Percentiles rank a stretch among this genome's conserved stretches.
phyloP scores from a whole-genome alignment of 805 yeast species.

The Candida ponderosae region DNA sequence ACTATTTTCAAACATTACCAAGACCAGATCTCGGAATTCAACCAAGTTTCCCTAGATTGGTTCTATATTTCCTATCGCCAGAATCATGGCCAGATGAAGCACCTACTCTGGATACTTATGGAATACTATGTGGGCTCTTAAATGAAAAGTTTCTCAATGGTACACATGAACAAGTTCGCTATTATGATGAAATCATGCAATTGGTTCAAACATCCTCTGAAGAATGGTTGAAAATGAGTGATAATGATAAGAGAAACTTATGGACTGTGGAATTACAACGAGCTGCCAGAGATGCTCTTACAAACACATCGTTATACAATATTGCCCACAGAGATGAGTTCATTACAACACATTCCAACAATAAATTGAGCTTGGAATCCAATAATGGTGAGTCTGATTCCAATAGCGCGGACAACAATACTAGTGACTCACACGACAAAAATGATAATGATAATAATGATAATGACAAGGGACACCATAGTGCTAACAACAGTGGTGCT shows the following conservation, averaged over 20 bases:
- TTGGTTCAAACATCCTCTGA: conserved; percentile 38
- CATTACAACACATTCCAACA: conserved; percentile 23
- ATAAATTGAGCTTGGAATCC: conserved; percentile 1
- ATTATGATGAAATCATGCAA: conserved; percentile 23
- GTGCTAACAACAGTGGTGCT: too few relatives aligned
- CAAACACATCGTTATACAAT: conserved; percentile 32
- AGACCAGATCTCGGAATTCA: conserved; percentile 31
- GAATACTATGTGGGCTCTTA: conserved; percentile 22
- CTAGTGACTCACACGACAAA: neutral
- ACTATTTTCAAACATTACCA: conserved; percentile 29
- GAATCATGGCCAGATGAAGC: conserved; percentile 45
- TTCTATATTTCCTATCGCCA: conserved; percentile 37
- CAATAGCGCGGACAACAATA: neutral
- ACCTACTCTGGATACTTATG: conserved; percentile 38
- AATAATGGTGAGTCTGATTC: conserved; percentile 1
- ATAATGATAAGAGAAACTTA: conserved; percentile 27
- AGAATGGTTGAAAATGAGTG: conserved; percentile 32
- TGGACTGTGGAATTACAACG: conserved; percentile 37
- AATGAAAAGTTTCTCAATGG: conserved; percentile 15
- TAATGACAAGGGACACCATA: neutral
- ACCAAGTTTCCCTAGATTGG: conserved; percentile 43
- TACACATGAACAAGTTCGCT: conserved; percentile 4
- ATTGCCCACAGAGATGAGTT: conserved; percentile 33
- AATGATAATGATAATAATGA: neutral
- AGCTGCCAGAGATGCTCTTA: conserved; percentile 37